Conservation (phyloP, 257 asterid species). For the Plantago ovata region DNA sequence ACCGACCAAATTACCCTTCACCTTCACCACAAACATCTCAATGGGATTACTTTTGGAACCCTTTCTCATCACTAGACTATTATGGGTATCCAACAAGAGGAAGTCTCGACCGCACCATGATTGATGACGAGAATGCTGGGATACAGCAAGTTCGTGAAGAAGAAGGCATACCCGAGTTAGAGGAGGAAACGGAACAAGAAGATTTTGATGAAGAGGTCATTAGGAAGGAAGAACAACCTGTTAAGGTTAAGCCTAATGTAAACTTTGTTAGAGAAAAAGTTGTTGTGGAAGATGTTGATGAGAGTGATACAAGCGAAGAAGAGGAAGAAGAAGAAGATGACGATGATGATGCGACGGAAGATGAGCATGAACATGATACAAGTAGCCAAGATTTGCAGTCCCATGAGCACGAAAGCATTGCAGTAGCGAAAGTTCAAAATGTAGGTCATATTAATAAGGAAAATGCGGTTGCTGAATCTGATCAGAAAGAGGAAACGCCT, state of each 20-base stretch:
- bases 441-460: conserved; percentile 51
- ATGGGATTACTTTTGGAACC: conserved; percentile 99
- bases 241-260: conserved; percentile 24
- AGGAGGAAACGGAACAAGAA: conserved; percentile 86
- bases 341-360: conserved; percentile 34
- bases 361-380: conserved; percentile 37
- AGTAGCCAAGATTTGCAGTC: conserved; percentile 31
- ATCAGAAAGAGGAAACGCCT: conserved; percentile 66
- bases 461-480: conserved; percentile 48
- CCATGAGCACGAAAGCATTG: conserved; percentile 36
- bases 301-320: conserved; percentile 35
- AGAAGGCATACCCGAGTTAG: conserved; percentile 90
- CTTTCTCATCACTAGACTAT: conserved; percentile 83
- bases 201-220: conserved; percentile 39
- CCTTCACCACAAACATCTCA: conserved; percentile 78
- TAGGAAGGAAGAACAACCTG: conserved; percentile 32
- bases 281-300: conserved; percentile 65
- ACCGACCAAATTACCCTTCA: conserved; percentile 52
- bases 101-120: conserved; percentile 41
- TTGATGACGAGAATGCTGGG: conserved; percentile 65
- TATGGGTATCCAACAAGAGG: conserved; percentile 62
- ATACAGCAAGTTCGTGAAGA: conserved; percentile 72
- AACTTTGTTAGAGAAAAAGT: conserved; percentile 50
- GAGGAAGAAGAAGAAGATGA: conserved; percentile 20
- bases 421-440: conserved; percentile 57